These are phyloP conservation scores for Copromyces sp. DNA, from an alignment of 495 filamentous ascomycete species.

Conservation along the genomic window DNA sequence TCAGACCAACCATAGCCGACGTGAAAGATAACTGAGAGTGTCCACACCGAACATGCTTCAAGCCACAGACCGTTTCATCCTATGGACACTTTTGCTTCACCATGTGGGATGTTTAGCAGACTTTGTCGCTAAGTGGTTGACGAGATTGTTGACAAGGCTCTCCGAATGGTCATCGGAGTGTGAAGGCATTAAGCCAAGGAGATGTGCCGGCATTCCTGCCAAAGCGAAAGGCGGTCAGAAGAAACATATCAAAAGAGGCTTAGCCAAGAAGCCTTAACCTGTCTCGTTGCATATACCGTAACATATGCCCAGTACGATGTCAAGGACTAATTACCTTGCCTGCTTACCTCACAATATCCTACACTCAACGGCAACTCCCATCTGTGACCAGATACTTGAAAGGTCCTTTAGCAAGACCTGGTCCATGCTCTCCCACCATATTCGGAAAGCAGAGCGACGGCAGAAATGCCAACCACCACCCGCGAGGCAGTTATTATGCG, in stretches of 20 bases:
- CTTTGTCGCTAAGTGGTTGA: neutral
- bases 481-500: neutral
- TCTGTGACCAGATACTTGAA: neutral
- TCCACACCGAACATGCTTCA: neutral
- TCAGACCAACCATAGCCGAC: neutral
- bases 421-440: neutral
- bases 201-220: neutral
- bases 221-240: neutral
- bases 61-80: neutral
- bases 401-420: neutral
- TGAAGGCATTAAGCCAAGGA: neutral
- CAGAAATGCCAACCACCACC: neutral
- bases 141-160: neutral
- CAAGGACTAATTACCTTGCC: neutral
- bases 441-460: neutral
- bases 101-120: neutral
- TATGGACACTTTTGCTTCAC: neutral
- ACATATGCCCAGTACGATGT: neutral
- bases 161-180: neutral
- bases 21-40: neutral
- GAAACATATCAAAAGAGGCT: neutral
- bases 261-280: neutral
- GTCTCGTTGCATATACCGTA: neutral
- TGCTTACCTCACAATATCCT: neutral
- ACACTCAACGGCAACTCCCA: neutral